These are phyloP conservation scores for Nicotiana knightiana DNA, from an alignment of 257 asterid species.

Conservation along the genomic window DNA sequence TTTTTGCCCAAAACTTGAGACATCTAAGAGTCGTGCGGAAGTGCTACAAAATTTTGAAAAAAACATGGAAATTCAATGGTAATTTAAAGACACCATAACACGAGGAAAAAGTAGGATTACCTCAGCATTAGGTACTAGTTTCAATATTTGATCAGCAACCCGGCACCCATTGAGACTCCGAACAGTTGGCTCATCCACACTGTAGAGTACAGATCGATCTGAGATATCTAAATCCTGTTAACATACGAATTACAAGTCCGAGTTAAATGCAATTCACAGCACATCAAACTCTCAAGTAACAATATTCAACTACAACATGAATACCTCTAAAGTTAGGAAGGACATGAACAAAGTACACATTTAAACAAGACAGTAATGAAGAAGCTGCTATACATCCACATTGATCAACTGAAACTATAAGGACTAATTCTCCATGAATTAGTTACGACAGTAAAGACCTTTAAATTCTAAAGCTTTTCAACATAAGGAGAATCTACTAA, in stretches of 20 bases:
- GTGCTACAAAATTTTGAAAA: constrained; percentile 16
- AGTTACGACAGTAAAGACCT: neutral
- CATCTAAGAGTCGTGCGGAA: constrained; percentile 38
- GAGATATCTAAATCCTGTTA: constrained; percentile 90
- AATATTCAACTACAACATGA: neutral
- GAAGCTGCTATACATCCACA: neutral
- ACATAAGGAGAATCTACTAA: neutral
- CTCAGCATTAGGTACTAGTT: constrained; percentile 84
- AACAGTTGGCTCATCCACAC: constrained; percentile 83
- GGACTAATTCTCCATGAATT: neutral
- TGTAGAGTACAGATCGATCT: constrained; percentile 52
- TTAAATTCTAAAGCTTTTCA: neutral
- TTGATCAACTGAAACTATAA: neutral
- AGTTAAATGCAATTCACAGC: neutral
- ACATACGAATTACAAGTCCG: constrained; percentile 1
- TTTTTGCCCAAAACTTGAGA: constrained; percentile 38
- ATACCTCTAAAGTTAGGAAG: neutral
- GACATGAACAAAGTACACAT: neutral
- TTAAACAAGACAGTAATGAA: neutral
- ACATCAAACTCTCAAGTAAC: neutral
- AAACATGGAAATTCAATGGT: neutral
- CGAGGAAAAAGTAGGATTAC: constrained; percentile 21
- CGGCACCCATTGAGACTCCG: constrained; percentile 97
- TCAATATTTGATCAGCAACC: constrained; percentile 92
- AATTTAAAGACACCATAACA: neutral